Percentiles rank a stretch among this genome's conserved stretches.
These are phyloP conservation scores for Talaromyces amestolkiae DNA, from an alignment of 2,329 filamentous ascomycete species.

Conservation along the genomic window DNA sequence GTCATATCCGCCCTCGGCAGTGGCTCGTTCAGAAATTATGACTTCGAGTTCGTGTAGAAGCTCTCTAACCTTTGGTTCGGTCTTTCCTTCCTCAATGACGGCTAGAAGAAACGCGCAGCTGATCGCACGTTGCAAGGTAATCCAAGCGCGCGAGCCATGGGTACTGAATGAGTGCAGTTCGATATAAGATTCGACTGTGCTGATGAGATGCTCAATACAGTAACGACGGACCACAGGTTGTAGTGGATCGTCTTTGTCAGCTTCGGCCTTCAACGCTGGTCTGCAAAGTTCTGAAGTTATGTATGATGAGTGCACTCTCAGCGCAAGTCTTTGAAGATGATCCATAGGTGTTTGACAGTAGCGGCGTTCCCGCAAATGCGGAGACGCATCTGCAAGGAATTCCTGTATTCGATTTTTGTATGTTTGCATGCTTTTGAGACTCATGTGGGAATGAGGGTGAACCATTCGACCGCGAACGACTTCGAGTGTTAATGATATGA, in stretches of 20 bases:
- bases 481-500: constrained; percentile 54
- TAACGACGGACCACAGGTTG: constrained; percentile 47
- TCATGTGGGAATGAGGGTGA: constrained; percentile 53
- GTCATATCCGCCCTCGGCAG: constrained; percentile 33
- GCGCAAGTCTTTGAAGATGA: constrained; percentile 59
- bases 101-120: constrained; percentile 49
- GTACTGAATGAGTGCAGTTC: constrained; percentile 50
- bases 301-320: constrained; percentile 63
- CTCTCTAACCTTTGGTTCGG: constrained; percentile 38
- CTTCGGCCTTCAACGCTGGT: constrained; percentile 56
- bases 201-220: constrained; percentile 56
- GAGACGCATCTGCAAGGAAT: constrained; percentile 58
- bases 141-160: constrained; percentile 48
- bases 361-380: constrained; percentile 55
- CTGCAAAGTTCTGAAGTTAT: constrained; percentile 62
- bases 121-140: constrained; percentile 47
- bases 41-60: constrained; percentile 43
- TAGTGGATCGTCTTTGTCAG: constrained; percentile 43
- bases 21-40: constrained; percentile 46
- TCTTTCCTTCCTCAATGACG: constrained; percentile 46
- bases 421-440: constrained; percentile 53
- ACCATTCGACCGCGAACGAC: constrained; percentile 59
- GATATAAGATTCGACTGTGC: constrained; percentile 59
- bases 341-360: constrained; percentile 45
- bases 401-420: constrained; percentile 57